These are phyloP conservation scores for Colletotrichum chrysophilum DNA, from an alignment of 2,329 filamentous ascomycete genomes.

Conservation along the genomic window DNA sequence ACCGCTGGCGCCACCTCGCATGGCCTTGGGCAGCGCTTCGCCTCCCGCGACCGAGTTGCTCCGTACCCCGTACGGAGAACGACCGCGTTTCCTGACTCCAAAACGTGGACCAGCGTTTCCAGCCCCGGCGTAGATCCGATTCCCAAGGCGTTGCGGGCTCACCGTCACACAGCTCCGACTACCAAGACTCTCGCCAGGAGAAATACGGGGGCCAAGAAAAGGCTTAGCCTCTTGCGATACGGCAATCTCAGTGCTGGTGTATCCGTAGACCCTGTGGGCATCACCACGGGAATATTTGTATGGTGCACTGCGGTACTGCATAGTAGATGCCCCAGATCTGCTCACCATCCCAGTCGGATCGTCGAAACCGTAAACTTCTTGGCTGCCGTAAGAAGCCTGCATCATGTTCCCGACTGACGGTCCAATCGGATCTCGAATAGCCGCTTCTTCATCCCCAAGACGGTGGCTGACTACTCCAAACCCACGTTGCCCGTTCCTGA, in stretches of 20 bases:
- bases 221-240: slow-evolving; percentile 1
- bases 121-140: background rate
- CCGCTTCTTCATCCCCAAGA: background rate
- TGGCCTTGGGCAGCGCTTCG: background rate
- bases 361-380: slow-evolving; percentile 21
- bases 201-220: background rate
- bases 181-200: background rate
- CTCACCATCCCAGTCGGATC: slow-evolving; percentile 13
- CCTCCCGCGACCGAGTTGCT: background rate
- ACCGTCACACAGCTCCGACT: background rate
- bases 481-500: background rate
- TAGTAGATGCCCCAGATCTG: background rate
- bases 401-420: slow-evolving; percentile 1
- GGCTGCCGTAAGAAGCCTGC: slow-evolving; percentile 14
- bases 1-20: background rate
- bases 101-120: slow-evolving; percentile 14
- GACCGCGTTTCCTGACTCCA: slow-evolving; percentile 3
- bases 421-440: slow-evolving; percentile 16
- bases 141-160: background rate
- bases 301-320: background rate
- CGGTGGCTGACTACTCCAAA: background rate
- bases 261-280: background rate
- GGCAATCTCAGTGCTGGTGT: background rate
- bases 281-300: background rate
- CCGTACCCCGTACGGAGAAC: background rate